Base-by-base conservation (phyloP, 345 rosid species). In the Abelmoschus esculentus region DNA sequence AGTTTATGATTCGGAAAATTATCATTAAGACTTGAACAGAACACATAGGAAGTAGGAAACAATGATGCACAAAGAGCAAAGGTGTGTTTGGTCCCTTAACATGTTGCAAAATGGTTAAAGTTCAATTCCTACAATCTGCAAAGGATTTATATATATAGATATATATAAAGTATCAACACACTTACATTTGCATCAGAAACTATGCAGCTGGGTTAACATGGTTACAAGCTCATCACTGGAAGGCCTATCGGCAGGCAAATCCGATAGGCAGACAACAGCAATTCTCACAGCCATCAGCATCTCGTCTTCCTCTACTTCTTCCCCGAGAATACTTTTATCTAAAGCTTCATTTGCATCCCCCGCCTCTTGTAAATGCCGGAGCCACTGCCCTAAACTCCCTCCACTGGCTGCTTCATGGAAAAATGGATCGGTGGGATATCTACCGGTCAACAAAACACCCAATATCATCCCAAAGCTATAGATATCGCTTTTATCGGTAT, bases 221-320 rank as follows among this genome's bases (percentile, higher is more conserved):
- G 85, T 85, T 29, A 89, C 98, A 53, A 93, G 97, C 75, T 93
- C 98, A 50, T 93, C 96, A 58, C 96, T 89, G 6, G 96, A 91
- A 74, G 96, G 97, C 79, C 98, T 78, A 72, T 93, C 97, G 3
- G 89, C 96, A 0, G 98, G 89, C 70, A 74, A 80, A 74, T 93
- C 98, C 0, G 98, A 93, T 52, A 91, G 85, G 76, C 98, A 93
- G 34, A 89, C 83, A 19, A 86, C 91, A 10, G 93, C 87, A n/a
- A 91, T 93, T 77, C 95, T 85, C 60, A 91, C 82, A 50, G 95
- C 97, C 98, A 93, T 93, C 59, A 91, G 75, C 96, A 93, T 93
- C 85, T 93, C 97, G 15, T 93, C 96, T 81, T 93, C 98, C 85
- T 91, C 96, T 19, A 80, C 89, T 80, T 93, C 98, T 75, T 88